Percentiles rank a stretch among this genome's conserved stretches.
phyloP scores from a whole-genome alignment of 2,329 filamentous ascomycete species.

The Monascus ruber region DNA sequence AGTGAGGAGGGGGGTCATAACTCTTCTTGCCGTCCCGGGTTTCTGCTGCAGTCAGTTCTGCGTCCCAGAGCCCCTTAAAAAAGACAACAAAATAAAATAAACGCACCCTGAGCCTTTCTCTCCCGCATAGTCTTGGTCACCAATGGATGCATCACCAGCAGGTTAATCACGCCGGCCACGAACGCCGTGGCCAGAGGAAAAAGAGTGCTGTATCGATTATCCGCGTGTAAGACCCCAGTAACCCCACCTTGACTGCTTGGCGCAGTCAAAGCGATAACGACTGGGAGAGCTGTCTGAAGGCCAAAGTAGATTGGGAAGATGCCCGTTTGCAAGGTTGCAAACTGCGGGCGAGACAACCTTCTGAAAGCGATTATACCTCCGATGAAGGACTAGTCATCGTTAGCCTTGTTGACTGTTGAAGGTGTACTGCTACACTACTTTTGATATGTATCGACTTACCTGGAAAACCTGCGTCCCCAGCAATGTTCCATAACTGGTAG shows the following conservation, averaged over 20 bases:
- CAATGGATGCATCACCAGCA: constrained; percentile 59
- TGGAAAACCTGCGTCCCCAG: constrained; percentile 83
- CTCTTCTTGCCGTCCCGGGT: constrained; percentile 81
- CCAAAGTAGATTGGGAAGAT: constrained; percentile 77
- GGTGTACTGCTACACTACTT: background rate
- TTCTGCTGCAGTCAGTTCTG: constrained; percentile 36
- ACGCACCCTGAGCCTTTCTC: constrained; percentile 65
- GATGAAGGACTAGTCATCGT: constrained; percentile 54
- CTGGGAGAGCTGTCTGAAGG: constrained; percentile 65
- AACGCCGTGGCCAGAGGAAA: constrained; percentile 60
- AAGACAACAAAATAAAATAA: background rate
- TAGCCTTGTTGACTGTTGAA: background rate
- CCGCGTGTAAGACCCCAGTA: constrained; percentile 34
- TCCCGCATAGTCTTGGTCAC: constrained; percentile 65
- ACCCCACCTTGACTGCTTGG: constrained; percentile 14
- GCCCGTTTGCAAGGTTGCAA: constrained; percentile 65
- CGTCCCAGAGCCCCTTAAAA: background rate
- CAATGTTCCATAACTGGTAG: constrained; percentile 67
- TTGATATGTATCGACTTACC: constrained; percentile 33
- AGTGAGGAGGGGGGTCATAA: constrained; percentile 68
- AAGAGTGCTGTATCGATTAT: constrained; percentile 54
- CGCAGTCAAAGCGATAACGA: constrained; percentile 67
- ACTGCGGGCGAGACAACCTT: constrained; percentile 65
- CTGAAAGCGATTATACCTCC: constrained; percentile 64
- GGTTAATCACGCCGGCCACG: constrained; percentile 59